These are phyloP conservation scores for Mangifera indica DNA, from an alignment of 345 rosid species.

Conservation along the genomic window DNA sequence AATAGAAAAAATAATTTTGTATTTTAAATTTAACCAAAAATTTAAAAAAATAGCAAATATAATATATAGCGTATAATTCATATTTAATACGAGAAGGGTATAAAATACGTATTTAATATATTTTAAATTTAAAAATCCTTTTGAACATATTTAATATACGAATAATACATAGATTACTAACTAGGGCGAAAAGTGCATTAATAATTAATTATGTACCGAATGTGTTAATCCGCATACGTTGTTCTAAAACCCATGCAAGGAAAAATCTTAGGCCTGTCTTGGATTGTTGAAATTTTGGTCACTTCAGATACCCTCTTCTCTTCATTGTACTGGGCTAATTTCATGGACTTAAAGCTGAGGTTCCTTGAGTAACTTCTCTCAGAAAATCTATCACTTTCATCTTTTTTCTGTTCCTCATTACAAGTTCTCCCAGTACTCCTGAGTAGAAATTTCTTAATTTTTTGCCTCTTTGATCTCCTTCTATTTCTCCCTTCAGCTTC, in stretches of 20 bases:
- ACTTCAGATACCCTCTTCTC: conserved; percentile 24
- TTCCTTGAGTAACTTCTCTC: conserved; percentile 27
- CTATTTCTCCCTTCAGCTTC: not conserved
- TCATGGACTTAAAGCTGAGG: conserved; percentile 27
- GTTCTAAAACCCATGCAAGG: conserved; percentile 43
- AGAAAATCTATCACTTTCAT: conserved; percentile 16
- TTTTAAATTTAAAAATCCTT: no score
- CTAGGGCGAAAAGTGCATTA: no score
- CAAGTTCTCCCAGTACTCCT: conserved; percentile 16
- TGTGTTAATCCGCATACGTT: conserved; percentile 16
- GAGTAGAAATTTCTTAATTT: conserved; percentile 27
- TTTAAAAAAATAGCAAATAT: no score
- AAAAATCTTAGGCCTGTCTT: conserved; percentile 37
- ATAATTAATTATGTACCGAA: no score
- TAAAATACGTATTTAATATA: no score
- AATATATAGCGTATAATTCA: no score
- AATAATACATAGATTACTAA: no score
- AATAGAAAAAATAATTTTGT: no score
- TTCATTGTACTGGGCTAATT: conserved; percentile 19
- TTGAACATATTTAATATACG: no score
- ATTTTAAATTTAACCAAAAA: no score
- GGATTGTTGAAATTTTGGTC: conserved; percentile 20
- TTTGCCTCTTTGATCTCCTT: conserved; percentile 27
- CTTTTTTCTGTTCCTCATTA: conserved; percentile 17
- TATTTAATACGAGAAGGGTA: no score